Conservation (phyloP, 2,329 filamentous ascomycete genomes). For the Calonectria pseudoreteaudii region DNA sequence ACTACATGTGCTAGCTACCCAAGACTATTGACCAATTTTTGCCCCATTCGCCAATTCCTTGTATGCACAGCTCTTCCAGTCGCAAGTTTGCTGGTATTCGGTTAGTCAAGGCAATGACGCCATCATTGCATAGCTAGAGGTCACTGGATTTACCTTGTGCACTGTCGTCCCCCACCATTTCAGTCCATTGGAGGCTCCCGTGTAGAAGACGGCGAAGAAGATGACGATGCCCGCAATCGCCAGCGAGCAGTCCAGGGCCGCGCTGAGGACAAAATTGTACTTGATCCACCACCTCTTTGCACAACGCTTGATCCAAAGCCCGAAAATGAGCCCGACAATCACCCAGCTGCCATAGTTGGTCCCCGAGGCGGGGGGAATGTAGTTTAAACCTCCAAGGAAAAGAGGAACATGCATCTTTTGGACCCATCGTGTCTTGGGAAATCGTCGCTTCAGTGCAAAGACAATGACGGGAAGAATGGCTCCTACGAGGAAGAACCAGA, state of each 20-base stretch:
- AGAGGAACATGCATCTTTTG: slow-evolving; percentile 46
- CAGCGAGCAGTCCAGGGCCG: slow-evolving; percentile 47
- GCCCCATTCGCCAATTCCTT: slow-evolving; percentile 5
- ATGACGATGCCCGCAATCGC: slow-evolving; percentile 48
- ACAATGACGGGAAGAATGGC: slow-evolving; percentile 59
- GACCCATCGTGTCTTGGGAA: slow-evolving; percentile 41
- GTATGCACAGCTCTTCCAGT: slow-evolving; percentile 39
- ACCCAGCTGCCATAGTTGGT: slow-evolving; percentile 49
- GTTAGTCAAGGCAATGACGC: neutral
- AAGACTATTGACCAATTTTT: neutral
- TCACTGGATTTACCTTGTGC: slow-evolving; percentile 25
- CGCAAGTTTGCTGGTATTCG: slow-evolving; percentile 25
- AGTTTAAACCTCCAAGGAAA: slow-evolving; percentile 47
- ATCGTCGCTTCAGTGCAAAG: slow-evolving; percentile 48
- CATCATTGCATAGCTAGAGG: neutral
- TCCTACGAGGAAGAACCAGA: slow-evolving; percentile 67
- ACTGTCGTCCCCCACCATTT: slow-evolving; percentile 47
- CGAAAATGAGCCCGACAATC: slow-evolving; percentile 46
- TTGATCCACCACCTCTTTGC: slow-evolving; percentile 44
- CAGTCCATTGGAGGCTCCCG: slow-evolving; percentile 40
- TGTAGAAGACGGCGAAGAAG: slow-evolving; percentile 49
- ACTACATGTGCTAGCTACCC: neutral
- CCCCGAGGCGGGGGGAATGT: slow-evolving; percentile 48
- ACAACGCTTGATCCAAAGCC: slow-evolving; percentile 40
- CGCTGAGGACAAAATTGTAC: slow-evolving; percentile 48